These are phyloP conservation scores for Fomitopsis pinicola DNA, from an alignment of 1,284 basidiomycete species.

Conservation along the genomic window DNA sequence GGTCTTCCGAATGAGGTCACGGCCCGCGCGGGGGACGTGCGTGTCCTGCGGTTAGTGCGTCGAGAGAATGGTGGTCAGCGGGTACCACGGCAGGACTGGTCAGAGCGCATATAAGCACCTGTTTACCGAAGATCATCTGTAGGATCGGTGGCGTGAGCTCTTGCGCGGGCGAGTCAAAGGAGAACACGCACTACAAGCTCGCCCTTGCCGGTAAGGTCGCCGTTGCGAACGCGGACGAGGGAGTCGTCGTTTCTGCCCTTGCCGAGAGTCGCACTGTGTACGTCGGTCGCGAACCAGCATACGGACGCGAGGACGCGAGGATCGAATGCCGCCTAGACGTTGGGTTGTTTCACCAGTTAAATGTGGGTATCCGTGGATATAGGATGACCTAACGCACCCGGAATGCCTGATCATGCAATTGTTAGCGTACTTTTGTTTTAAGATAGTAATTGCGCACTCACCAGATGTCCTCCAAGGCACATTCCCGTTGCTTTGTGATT, in stretches of 20 bases:
- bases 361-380: neutral
- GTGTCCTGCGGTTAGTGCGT: constrained; percentile 58
- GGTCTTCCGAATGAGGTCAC: constrained; percentile 77
- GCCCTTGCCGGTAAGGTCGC: constrained; percentile 72
- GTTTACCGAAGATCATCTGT: constrained; percentile 92
- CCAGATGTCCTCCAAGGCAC: constrained; percentile 83
- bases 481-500: constrained; percentile 65
- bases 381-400: constrained; percentile 35
- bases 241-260: constrained; percentile 81
- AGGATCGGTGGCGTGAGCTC: neutral
- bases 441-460: constrained; percentile 28
- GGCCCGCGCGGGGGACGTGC: constrained; percentile 80
- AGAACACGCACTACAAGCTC: constrained; percentile 68
- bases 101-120: constrained; percentile 39
- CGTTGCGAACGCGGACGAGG: constrained; percentile 63
- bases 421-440: neutral
- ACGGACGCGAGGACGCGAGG: constrained; percentile 78
- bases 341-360: neutral
- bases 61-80: neutral
- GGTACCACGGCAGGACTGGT: neutral
- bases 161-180: neutral
- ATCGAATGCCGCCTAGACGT: constrained; percentile 76
- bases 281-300: constrained; percentile 92
- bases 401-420: constrained; percentile 40
- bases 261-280: constrained; percentile 84